Evolutionary conservation across 2,329 filamentous ascomycete species (phyloP).

Genomic region (Aspergillus tubingensis): DNA sequence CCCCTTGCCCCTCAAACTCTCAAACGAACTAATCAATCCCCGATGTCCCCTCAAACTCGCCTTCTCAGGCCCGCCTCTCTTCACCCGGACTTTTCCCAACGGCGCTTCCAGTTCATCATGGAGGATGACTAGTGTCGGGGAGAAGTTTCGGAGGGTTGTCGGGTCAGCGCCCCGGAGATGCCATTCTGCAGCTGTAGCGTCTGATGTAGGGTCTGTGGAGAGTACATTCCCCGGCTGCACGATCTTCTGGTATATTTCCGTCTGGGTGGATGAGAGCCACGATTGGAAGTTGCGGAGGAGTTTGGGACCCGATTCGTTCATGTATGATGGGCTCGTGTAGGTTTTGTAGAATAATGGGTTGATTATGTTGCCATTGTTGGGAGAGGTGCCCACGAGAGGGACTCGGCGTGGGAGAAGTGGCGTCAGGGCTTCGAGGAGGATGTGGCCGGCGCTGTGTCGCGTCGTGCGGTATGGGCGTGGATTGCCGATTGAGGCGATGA

Average conservation of each 20-base stretch:
- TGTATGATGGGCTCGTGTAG: constrained; percentile 72
- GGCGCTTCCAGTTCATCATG: constrained; percentile 84
- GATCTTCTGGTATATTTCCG: constrained; percentile 13
- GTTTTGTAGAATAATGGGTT: constrained; percentile 49
- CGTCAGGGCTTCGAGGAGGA: constrained; percentile 65
- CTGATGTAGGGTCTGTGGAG: constrained; percentile 6
- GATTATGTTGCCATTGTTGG: constrained; percentile 31
- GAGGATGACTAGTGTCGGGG: constrained; percentile 67
- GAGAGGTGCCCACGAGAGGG: constrained; percentile 45
- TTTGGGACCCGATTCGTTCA: constrained; percentile 81
- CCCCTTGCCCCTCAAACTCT: constrained; percentile 51
- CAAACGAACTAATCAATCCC: constrained; percentile 68
- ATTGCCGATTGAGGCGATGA: constrained; percentile 88
- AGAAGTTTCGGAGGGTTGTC: constrained; percentile 15
- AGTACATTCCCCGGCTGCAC: constrained; percentile 4
- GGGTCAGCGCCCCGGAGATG: constrained; percentile 24
- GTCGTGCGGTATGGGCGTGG: constrained; percentile 71
- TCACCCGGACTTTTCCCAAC: constrained; percentile 67
- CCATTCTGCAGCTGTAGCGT: constrained; percentile 8
- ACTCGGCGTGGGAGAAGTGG: constrained; percentile 49
- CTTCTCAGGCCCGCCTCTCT: constrained; percentile 56
- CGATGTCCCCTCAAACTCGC: constrained; percentile 71
- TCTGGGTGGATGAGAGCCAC: constrained; percentile 29
- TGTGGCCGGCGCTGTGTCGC: constrained; percentile 85
- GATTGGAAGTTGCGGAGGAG: constrained; percentile 66